Evolutionary conservation across 164 flowering plant species (phyloP), one percentile per base, ranked within the genome.

Genomic region (Berberis vulgaris): DNA sequence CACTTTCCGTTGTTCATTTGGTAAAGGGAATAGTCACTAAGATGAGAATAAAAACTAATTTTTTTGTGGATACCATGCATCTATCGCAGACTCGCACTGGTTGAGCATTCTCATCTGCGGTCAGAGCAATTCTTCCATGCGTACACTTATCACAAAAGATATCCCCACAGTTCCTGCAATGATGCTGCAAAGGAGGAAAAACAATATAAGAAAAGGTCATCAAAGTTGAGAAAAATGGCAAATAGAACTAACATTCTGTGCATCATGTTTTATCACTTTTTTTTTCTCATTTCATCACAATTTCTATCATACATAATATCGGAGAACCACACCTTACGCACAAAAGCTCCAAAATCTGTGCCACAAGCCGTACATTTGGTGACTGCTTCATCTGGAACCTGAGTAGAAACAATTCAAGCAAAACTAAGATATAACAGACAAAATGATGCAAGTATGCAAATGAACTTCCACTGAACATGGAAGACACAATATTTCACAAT

Each of bases 101-200:
- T 67, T 79, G 96, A 71, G 96, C 93, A 75, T 86, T 80, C 73
- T 87, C 95, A 6, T 94, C 97, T 55, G 85, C 84, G 49, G 91
- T 94, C 41, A 94, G 87, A 69, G 97, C 86, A 71, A 81, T 87
- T 79, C 97, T 83, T 45, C 98, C 98, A 11, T 77, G 85, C 56
- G 98, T 94, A 72, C 98, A 94, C 78, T 89, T 94, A 78, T 89
- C 97, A 78, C 99, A 94, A 73, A 91, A 94, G 62, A 94, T 86
- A 77, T 94, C 99, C 67, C 99, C 97, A 77, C 98, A 94, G 66
- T 91, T 89, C 73, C 99, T 75, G 77, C 97, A 91, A 67, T 91
- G 99, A 77, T 94, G 98, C 99, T 94, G 89, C 62, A 71, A 66
- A 57, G 2, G 10, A 0, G 26, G 26, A 0, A 26, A 26, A 26